Conservation (phyloP, 768 basidiomycete species). For the Melanogaster broomeanus region DNA sequence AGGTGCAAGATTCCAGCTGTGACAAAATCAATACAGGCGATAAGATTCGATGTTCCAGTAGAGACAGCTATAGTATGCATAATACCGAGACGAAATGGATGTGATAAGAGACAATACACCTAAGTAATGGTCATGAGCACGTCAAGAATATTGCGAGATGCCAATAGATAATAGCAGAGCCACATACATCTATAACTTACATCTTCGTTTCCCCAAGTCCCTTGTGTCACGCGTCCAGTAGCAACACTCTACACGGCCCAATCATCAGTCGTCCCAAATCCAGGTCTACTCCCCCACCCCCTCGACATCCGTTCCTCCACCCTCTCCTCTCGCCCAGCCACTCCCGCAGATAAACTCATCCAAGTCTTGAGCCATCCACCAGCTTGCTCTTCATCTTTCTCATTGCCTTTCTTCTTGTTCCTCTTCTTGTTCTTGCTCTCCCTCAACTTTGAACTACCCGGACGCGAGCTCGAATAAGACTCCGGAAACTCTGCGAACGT, state of each 20-base stretch:
- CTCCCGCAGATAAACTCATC: conserved; percentile 22
- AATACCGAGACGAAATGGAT: not conserved
- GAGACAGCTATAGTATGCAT: not conserved
- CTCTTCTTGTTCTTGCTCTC: conserved; percentile 32
- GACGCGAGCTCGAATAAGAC: conserved; percentile 48
- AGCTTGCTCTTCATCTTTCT: conserved; percentile 22
- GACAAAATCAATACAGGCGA: too few relatives aligned
- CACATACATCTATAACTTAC: conserved; percentile 15
- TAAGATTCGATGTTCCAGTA: not conserved
- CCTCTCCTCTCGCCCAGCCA: conserved; percentile 43
- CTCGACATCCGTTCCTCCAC: conserved; percentile 54
- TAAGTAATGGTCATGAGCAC: not conserved
- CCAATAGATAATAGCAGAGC: conserved; percentile 1
- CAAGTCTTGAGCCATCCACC: conserved; percentile 26
- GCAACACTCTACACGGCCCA: conserved; percentile 47
- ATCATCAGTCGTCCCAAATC: conserved; percentile 49
- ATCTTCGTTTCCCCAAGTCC: not conserved
- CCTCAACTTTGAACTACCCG: conserved; percentile 37
- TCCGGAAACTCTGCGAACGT: conserved; percentile 78
- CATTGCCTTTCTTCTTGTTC: conserved; percentile 36
- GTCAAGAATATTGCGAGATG: not conserved
- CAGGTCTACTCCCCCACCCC: conserved; percentile 47
- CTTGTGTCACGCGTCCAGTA: not conserved
- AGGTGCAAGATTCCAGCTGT: too few relatives aligned
- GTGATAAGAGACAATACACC: not conserved